These are phyloP conservation scores for Escallonia rubra DNA, from an alignment of 129 eudicot species.

Conservation along the genomic window DNA sequence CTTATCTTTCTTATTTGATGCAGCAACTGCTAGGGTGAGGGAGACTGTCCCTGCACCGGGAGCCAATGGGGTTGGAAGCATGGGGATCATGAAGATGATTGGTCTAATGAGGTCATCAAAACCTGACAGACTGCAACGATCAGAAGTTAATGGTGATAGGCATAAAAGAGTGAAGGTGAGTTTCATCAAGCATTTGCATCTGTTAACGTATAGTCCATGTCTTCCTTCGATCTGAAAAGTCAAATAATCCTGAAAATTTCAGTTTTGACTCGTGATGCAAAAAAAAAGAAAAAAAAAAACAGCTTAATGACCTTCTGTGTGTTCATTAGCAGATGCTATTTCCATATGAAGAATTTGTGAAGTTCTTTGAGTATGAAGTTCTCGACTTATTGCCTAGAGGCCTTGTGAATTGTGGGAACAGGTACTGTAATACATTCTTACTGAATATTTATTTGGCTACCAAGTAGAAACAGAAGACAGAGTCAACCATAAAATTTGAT, in stretches of 20 bases:
- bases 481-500: no score
- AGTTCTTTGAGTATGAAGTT: slow-evolving; percentile 52
- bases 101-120: slow-evolving; percentile 64
- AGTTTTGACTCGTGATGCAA: slow-evolving; percentile 1
- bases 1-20: slow-evolving; percentile 22
- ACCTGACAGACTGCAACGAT: slow-evolving; percentile 29
- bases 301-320: not conserved
- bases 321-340: slow-evolving; percentile 65
- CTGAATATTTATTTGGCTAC: no score
- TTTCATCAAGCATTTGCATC: not conserved
- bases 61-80: slow-evolving; percentile 37
- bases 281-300: not conserved
- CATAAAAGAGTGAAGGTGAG: slow-evolving; percentile 66
- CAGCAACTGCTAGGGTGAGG: slow-evolving; percentile 40
- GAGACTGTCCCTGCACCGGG: slow-evolving; percentile 31
- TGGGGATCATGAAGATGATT: slow-evolving; percentile 61
- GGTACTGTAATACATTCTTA: slow-evolving; percentile 34
- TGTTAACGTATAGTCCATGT: not conserved
- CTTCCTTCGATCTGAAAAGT: not conserved
- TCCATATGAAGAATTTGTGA: slow-evolving; percentile 83
- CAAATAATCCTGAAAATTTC: not conserved
- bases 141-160: slow-evolving; percentile 27
- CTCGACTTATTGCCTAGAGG: slow-evolving; percentile 81
- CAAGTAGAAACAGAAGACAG: no score
- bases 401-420: slow-evolving; percentile 86